A percentile compares a stretch with the other conserved stretches of the same genome.
Evolutionary conservation across 2,329 filamentous ascomycete species (phyloP).

Genomic region (Fusarium scirpi): DNA sequence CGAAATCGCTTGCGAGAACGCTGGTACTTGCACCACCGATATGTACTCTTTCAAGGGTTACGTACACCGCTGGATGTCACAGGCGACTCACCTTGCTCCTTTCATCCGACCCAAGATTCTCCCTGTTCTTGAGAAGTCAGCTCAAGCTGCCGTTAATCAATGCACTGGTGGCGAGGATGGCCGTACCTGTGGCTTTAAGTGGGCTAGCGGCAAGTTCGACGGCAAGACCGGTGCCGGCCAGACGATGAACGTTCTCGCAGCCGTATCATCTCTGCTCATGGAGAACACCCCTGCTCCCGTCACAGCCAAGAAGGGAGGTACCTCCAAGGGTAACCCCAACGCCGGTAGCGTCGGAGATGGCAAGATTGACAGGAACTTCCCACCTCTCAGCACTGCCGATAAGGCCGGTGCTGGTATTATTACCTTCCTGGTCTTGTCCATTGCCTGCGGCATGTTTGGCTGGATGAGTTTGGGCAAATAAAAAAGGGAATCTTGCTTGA

Average conservation of each 20-base stretch:
- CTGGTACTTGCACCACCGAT: constrained; percentile 69
- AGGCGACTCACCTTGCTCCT: constrained; percentile 66
- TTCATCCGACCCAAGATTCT: constrained; percentile 63
- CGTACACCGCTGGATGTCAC: constrained; percentile 67
- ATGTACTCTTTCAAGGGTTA: constrained; percentile 74
- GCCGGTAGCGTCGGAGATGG: constrained; percentile 56
- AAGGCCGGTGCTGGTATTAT: constrained; percentile 62
- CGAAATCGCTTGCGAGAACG: constrained; percentile 70
- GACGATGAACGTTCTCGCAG: constrained; percentile 68
- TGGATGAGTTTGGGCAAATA: constrained; percentile 62
- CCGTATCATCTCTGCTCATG: constrained; percentile 66
- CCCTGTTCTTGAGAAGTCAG: constrained; percentile 64
- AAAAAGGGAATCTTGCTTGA: not conserved
- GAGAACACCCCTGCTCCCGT: constrained; percentile 55
- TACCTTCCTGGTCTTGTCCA: constrained; percentile 59
- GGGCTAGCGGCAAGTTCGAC: constrained; percentile 64
- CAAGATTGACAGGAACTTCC: constrained; percentile 49
- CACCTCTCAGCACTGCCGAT: constrained; percentile 58
- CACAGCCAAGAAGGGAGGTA: constrained; percentile 65
- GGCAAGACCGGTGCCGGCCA: constrained; percentile 69
- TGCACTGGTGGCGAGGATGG: constrained; percentile 64
- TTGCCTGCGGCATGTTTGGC: constrained; percentile 56
- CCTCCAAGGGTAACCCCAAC: constrained; percentile 58
- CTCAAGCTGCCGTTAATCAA: constrained; percentile 65
- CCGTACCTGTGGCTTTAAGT: constrained; percentile 66